Evolutionary conservation across 2,329 filamentous ascomycete genomes (phyloP).

Genomic region (Sporothrix humicola): DNA sequence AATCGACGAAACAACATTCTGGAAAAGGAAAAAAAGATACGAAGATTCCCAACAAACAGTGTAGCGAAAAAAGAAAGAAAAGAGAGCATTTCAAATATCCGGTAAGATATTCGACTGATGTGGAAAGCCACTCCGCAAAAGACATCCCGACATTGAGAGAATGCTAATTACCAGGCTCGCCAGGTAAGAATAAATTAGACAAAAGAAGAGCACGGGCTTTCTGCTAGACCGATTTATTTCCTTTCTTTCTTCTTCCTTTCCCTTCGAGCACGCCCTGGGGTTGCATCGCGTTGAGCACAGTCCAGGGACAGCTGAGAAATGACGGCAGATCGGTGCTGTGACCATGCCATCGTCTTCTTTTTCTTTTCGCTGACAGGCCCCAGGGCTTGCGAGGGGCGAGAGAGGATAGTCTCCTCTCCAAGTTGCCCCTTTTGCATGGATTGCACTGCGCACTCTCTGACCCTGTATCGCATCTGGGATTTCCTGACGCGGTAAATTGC

Average conservation of each 20-base stretch:
- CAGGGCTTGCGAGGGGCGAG: not conserved
- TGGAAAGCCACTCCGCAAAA: not conserved
- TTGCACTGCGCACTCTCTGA: slow-evolving; percentile 1
- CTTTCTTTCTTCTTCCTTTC: too few relatives aligned
- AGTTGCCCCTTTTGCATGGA: not conserved
- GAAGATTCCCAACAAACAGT: not conserved
- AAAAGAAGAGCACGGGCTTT: not conserved
- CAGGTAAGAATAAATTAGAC: not conserved
- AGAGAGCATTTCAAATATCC: too few relatives aligned
- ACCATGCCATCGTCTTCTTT: slow-evolving; percentile 21
- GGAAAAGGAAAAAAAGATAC: not conserved
- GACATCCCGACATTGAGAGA: not conserved
- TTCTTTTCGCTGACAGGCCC: slow-evolving; percentile 4
- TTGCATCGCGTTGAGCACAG: slow-evolving; percentile 27
- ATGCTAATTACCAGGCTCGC: not conserved
- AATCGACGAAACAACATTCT: not conserved
- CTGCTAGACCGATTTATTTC: not conserved
- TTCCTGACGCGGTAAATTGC: not conserved
- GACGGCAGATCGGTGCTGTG: slow-evolving; percentile 23
- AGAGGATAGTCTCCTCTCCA: too few relatives aligned
- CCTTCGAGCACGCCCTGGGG: slow-evolving; percentile 28
- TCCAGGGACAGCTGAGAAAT: slow-evolving; percentile 28
- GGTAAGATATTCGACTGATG: too few relatives aligned
- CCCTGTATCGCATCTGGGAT: not conserved
- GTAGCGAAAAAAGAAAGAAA: not conserved